Conservation (phyloP, 2,329 filamentous ascomycete species). For the Acrocalymma vagum region DNA sequence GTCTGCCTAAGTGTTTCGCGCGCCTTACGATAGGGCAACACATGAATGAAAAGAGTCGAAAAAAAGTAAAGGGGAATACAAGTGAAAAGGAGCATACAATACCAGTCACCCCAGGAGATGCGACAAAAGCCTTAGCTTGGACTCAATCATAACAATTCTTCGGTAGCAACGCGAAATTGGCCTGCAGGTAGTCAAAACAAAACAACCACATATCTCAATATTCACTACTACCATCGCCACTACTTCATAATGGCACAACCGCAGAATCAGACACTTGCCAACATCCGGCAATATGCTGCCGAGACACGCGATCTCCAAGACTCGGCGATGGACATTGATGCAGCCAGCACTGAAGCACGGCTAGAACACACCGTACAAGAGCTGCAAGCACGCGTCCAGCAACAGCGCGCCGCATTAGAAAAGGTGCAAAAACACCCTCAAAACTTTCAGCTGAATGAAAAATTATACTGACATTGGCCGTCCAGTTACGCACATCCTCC, state of each 20-base stretch:
- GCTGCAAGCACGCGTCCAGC: constrained; percentile 64
- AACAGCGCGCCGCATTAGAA: constrained; percentile 57
- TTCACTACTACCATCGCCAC: background rate
- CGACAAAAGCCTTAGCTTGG: too few species aligned
- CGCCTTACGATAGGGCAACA: background rate
- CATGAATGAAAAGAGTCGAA: background rate
- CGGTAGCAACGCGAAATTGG: too few species aligned
- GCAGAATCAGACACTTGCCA: constrained; percentile 21
- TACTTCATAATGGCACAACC: constrained; percentile 30
- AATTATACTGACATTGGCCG: constrained; percentile 27
- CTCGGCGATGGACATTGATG: constrained; percentile 46
- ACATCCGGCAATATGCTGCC: constrained; percentile 39
- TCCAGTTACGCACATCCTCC: constrained; percentile 54
- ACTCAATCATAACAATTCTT: too few species aligned
- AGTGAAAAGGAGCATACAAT: too few species aligned
- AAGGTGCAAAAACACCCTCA: constrained; percentile 45
- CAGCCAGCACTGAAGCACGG: constrained; percentile 58
- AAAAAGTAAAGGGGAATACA: background rate
- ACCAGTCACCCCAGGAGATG: too few species aligned
- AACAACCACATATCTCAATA: background rate
- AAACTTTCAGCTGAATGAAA: background rate
- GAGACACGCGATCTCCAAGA: constrained; percentile 31
- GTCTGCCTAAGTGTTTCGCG: background rate
- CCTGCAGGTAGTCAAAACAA: background rate
- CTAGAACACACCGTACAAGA: constrained; percentile 74